phyloP scores from a whole-genome alignment of 1,139 yeast genomes.

The Kodamaea derodonti region DNA sequence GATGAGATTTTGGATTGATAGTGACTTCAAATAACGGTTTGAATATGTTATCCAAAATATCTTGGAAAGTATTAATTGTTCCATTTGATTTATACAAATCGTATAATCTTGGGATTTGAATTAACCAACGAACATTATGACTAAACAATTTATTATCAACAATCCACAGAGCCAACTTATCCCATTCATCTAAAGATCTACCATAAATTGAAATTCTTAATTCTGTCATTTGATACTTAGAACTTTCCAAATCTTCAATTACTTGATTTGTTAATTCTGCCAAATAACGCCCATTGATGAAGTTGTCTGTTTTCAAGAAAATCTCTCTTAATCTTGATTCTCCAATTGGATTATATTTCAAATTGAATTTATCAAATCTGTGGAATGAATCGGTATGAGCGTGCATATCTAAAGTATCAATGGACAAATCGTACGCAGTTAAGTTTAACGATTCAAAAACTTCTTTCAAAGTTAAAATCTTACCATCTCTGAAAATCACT shows the following conservation, averaged over 20 bases:
- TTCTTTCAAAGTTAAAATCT: constrained; percentile 77
- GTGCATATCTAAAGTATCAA: constrained; percentile 98
- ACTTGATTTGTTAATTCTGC: constrained; percentile 95
- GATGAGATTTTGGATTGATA: constrained; percentile 76
- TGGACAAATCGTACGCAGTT: constrained; percentile 90
- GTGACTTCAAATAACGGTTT: constrained; percentile 92
- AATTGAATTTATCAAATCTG: constrained; percentile 93
- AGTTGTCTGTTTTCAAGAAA: constrained; percentile 92
- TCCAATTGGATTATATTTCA: constrained; percentile 97
- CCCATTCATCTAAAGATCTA: constrained; percentile 88
- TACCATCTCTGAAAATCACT: constrained; percentile 91
- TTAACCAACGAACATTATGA: constrained; percentile 94
- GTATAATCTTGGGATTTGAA: constrained; percentile 91
- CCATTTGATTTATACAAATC: constrained; percentile 81
- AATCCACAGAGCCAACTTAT: constrained; percentile 90
- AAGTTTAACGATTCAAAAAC: constrained; percentile 88
- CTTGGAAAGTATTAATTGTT: constrained; percentile 67
- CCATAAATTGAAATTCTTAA: constrained; percentile 94
- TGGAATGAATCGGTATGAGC: constrained; percentile 98
- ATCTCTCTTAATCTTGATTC: constrained; percentile 96
- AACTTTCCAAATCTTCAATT: constrained; percentile 85
- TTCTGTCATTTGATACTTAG: constrained; percentile 96
- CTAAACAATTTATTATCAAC: constrained; percentile 87
- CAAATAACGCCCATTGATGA: constrained; percentile 78
- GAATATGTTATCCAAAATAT: constrained; percentile 73